A percentile compares a stretch with the other conserved stretches of the same genome.
phyloP scores from a whole-genome alignment of 2,329 filamentous ascomycete genomes.

The Beauveria varroae region DNA sequence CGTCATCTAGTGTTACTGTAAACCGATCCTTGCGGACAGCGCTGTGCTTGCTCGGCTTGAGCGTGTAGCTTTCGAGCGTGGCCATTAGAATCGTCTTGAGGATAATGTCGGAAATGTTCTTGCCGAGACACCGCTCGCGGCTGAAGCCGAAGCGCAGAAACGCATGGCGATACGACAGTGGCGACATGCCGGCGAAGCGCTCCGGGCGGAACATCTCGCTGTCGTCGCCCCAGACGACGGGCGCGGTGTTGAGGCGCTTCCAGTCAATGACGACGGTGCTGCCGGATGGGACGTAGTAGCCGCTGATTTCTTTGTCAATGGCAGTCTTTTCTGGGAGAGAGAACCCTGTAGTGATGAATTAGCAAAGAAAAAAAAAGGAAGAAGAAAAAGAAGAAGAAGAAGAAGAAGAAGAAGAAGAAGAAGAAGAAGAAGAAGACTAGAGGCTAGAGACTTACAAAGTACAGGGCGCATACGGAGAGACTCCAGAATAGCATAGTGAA shows the following conservation, averaged over 20 bases:
- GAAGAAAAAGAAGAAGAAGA: too few species aligned
- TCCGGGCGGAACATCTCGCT: background rate
- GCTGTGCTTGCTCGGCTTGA: background rate
- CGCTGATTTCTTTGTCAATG: background rate
- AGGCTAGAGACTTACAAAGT: slow-evolving; percentile 8
- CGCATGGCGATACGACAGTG: background rate
- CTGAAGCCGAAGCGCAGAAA: background rate
- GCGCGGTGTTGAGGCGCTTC: background rate
- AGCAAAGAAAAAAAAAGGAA: background rate
- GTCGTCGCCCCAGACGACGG: background rate
- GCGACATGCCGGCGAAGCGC: background rate
- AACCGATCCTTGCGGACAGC: background rate
- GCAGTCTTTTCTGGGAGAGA: background rate
- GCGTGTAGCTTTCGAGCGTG: background rate
- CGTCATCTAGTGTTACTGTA: background rate
- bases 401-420: too few species aligned
- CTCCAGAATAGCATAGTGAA: background rate
- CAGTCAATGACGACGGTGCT: background rate
- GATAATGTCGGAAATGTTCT: background rate
- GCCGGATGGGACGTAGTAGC: background rate
- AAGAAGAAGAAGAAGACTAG: too few species aligned
- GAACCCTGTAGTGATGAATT: background rate
- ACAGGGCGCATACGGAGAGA: slow-evolving; percentile 2
- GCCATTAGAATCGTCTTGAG: background rate
- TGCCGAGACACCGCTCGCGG: background rate